Base-by-base conservation (phyloP, 176 grass and related monocot genomes). In the Chloris gayana region DNA sequence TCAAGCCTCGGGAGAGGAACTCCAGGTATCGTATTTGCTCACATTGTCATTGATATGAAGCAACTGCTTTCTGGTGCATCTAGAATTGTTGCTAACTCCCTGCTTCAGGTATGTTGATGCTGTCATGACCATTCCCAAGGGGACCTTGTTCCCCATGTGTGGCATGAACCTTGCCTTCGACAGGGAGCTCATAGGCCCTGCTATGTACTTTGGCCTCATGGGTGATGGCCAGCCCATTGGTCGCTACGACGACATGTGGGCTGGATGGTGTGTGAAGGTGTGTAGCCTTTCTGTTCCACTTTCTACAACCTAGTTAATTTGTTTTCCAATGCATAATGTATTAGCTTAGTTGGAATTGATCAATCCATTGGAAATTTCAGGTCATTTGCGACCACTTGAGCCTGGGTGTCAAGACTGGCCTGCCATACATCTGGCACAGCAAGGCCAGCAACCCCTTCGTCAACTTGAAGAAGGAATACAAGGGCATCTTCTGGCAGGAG, bases 401-500 rank as follows among this genome's bases (percentile, higher is more conserved):
- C 69, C 62, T 98, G 41, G 95, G 95, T 77, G 92, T 98, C 31
- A 98, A 98, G 90, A 98, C 95, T 21, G 95, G 95, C 32, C 69
- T 98, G 64, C 95, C 95, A 19, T 98, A 98, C 86, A 87, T 98
- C 90, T 98, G 95, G 95, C 95, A 98, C 88, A 94, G 92, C 95
- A 98, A 98, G 92, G 95, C 95, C 75, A 94, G 92, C 90, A 98
- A 98, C 90, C 95, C 95, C 76, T 98, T 98, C 4, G 92, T 95
- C 5, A 98, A 98, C 88, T 78, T 98, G 75, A 98, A 84, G 66
- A 98, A 98, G 77, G 95, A 98, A 69, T 98, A 98, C 89, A 97
- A 97, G 51, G 95, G 92, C 18, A 97, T 97, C 78, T 97, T 94
- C 95, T 97, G 95, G 95, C 95, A 97, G 80, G 95, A 97, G 85